Evolutionary conservation across 2,329 filamentous ascomycete genomes (phyloP).

Genomic region (Tolypocladium tundrense): DNA sequence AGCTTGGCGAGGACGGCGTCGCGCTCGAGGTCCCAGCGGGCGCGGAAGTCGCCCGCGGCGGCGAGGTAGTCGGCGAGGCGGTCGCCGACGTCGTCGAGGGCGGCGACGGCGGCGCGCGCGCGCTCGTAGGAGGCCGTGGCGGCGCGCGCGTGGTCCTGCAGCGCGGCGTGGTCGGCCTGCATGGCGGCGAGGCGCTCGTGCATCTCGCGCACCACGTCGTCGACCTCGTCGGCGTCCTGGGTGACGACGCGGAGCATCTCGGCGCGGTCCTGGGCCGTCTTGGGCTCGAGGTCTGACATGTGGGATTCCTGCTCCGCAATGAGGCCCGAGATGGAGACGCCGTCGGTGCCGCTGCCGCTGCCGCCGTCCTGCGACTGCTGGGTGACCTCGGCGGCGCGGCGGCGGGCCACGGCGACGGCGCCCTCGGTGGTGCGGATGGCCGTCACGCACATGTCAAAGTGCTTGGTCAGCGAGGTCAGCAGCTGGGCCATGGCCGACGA

Average conservation of each 20-base stretch:
- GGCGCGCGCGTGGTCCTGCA: constrained; percentile 53
- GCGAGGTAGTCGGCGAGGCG: constrained; percentile 56
- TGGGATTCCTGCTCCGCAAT: constrained; percentile 48
- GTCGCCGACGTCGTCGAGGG: constrained; percentile 57
- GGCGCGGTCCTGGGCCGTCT: constrained; percentile 63
- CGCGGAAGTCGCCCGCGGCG: constrained; percentile 52
- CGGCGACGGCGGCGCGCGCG: constrained; percentile 51
- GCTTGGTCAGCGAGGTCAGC: constrained; percentile 68
- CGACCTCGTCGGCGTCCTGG: constrained; percentile 57
- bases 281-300: constrained; percentile 49
- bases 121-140: constrained; percentile 38
- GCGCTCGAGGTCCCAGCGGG: constrained; percentile 66
- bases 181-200: constrained; percentile 67
- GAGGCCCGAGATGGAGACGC: constrained; percentile 55
- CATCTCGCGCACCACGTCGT: constrained; percentile 60
- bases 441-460: constrained; percentile 89
- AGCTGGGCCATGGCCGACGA: constrained; percentile 75
- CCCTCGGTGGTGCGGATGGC: constrained; percentile 86
- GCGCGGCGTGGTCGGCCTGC: constrained; percentile 56
- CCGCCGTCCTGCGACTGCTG: constrained; percentile 29
- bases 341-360: constrained; percentile 20
- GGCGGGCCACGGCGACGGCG: constrained; percentile 57
- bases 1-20: constrained; percentile 58
- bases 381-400: constrained; percentile 55
- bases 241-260: constrained; percentile 78